Evolutionary conservation across 768 basidiomycete genomes (phyloP), one percentile per base, ranked within the genome.

Genomic region (Phallus indusiatus): DNA sequence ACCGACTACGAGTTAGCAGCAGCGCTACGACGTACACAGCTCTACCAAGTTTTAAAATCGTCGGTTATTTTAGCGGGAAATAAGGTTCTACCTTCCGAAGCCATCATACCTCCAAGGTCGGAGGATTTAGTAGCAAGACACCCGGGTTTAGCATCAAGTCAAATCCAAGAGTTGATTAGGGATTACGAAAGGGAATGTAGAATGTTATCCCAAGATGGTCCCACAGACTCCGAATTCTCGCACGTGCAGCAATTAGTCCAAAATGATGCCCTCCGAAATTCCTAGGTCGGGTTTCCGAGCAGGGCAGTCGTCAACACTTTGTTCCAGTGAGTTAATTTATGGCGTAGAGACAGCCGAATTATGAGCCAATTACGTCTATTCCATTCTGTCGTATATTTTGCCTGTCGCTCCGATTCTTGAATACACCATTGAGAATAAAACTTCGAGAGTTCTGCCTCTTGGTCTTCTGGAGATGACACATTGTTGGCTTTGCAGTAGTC

Each of bases 341-440:
- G 76, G 36, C 84, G 80, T 35, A 77, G 74, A n/a, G 79, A 79
- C 28, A 90, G 77, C 56, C 71, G 55, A 67, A 90, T 80, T 64
- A 76, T 76, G 10, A 75, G 68, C 60, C 74, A 73, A 64, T 84
- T 90, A 17, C 83, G 80, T 60, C 73, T 76, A 56, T 85, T 75
- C 86, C 86, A 89, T 70, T 86, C 81, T 22, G 68, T 64, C 1
- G 82, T 83, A 69, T 90, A 93, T 37, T 70, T 75, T 54, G 76
- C 77, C 55, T 83, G 81, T 33, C 79, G 76, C 2, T 67, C 63
- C 34, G 74, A 74, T 71, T 93, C 89, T 67, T 87, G 86, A 66
- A 78, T 74, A 48, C 87, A 74, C 90, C 90, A 93, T 63, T 79
- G 77, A 52, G 71, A 75, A 73, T 88, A 88, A 71, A 92, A 90